Base-by-base conservation (phyloP, 2,329 filamentous ascomycete genomes). In the Colletotrichum zoysiae region DNA sequence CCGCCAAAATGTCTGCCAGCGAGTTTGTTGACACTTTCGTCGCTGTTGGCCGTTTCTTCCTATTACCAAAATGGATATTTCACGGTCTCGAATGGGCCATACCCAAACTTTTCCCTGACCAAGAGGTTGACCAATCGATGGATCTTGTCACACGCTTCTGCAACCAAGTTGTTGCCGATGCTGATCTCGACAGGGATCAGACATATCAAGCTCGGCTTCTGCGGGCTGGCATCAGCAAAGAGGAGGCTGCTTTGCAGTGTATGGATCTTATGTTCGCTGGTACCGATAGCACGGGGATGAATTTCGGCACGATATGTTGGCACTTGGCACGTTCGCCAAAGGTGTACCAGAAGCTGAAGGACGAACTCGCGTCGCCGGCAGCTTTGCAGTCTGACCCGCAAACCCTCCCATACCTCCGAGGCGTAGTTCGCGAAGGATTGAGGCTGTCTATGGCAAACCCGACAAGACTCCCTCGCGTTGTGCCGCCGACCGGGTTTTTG, bases 21-120 rank as follows among this genome's bases (percentile, higher is more conserved):
- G 50, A 64, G 23, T 64, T 64, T 11, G 61, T 64, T n/a, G 61
- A 64, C 38, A 56, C 50, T 12, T 64, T 64, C 23, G 61, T 64
- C 3, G 61, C 61, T 5, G 61, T 64, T 14, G 61, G 61, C 0
- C 38, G 61, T 1, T 64, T 64, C 26, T 64, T 64, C 12, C 23
- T 64, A 7, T n/a, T 64, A 26, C 61, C 61, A 0, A 56, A 16
- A 5, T 35, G 61, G 50, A 18, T 64, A 23, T 64, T 64, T 1
- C 61, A 46, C 50, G 35, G 11, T 1, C 35, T 64, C 5, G 61
- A 64, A 14, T 56, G 61, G 61, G 23, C 20, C 44, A 5, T 56
- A 14, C 61, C 61, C 1, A 64, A 55, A 50, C 9, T 64, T 1
- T 46, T 33, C 4, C 61, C 61, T 9, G 50, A 55, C 26, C 23